Evolutionary conservation across 371 early-diverging fungal species (phyloP).

Genomic region (Mucor saturninus): DNA sequence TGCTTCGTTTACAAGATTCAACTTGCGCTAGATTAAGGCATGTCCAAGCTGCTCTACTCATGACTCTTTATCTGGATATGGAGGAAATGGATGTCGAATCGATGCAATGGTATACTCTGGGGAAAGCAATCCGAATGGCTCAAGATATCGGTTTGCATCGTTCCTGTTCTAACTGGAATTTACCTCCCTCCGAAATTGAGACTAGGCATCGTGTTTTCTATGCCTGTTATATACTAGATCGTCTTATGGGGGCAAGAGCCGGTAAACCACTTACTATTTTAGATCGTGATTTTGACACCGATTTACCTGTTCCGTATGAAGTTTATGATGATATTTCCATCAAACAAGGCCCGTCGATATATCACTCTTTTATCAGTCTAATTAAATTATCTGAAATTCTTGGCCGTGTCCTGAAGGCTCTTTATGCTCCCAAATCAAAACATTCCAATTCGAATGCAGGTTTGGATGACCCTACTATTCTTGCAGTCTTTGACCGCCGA

Average conservation of each 20-base stretch:
- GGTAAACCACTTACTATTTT: conserved; percentile 58
- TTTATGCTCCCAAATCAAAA: conserved; percentile 54
- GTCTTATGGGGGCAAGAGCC: conserved; percentile 55
- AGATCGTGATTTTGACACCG: conserved; percentile 56
- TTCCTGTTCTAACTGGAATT: conserved; percentile 56
- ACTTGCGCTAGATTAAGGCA: conserved; percentile 41
- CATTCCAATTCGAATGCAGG: conserved; percentile 43
- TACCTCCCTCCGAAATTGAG: conserved; percentile 60
- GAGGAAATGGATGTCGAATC: conserved; percentile 50
- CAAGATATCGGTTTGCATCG: conserved; percentile 74
- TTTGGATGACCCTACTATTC: conserved; percentile 49
- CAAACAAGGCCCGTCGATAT: conserved; percentile 22
- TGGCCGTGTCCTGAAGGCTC: conserved; percentile 46
- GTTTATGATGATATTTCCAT: conserved; percentile 14
- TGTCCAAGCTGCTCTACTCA: conserved; percentile 49
- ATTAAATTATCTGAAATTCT: conserved; percentile 53
- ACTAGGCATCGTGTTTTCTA: conserved; percentile 68
- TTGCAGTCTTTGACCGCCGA: conserved; percentile 49
- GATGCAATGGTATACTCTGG: conserved; percentile 62
- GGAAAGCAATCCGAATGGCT: conserved; percentile 70
- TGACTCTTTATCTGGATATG: conserved; percentile 52
- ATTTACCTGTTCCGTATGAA: conserved; percentile 43
- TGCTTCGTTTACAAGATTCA: conserved; percentile 38
- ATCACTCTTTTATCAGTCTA: conserved; percentile 38
- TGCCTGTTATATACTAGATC: conserved; percentile 64